Percentiles rank a stretch among this genome's conserved stretches.
These are phyloP conservation scores for Phaeosphaeriaceae sp. DNA, from an alignment of 2,329 filamentous ascomycete species.

Conservation along the genomic window DNA sequence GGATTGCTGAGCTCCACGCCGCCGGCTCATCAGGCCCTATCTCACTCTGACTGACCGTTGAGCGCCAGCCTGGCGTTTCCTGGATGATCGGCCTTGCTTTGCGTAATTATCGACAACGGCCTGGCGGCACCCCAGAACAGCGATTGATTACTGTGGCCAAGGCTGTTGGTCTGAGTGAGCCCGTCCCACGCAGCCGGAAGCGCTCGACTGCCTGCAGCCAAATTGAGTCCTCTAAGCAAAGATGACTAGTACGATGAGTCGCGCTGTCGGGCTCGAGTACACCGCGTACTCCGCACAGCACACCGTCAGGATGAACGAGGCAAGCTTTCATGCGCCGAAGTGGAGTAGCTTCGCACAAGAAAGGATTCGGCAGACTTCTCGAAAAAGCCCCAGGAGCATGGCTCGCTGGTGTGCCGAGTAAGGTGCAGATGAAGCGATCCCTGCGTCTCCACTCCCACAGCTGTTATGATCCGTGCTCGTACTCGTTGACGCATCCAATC, in stretches of 20 bases:
- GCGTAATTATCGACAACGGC: slow-evolving; percentile 29
- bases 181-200: slow-evolving; percentile 27
- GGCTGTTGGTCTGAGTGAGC: slow-evolving; percentile 31
- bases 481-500: slow-evolving; percentile 31
- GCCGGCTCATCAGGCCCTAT: slow-evolving; percentile 4
- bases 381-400: slow-evolving; percentile 32
- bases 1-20: not conserved
- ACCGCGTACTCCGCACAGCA: not conserved
- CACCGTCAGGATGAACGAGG: not conserved
- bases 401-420: slow-evolving; percentile 33
- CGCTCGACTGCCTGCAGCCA: slow-evolving; percentile 3
- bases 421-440: slow-evolving; percentile 32
- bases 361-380: slow-evolving; percentile 34
- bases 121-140: slow-evolving; percentile 23
- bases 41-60: slow-evolving; percentile 25
- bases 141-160: slow-evolving; percentile 26
- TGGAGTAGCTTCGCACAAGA: slow-evolving; percentile 23
- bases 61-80: slow-evolving; percentile 16
- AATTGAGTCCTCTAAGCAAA: slow-evolving; percentile 1
- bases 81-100: slow-evolving; percentile 25
- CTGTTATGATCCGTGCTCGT: slow-evolving; percentile 30
- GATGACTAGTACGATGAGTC: not conserved
- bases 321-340: not conserved
- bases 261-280: not conserved
- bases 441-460: slow-evolving; percentile 32